phyloP scores from a whole-genome alignment of 1,284 basidiomycete species.

The Tetrapyrgos nigripes region DNA sequence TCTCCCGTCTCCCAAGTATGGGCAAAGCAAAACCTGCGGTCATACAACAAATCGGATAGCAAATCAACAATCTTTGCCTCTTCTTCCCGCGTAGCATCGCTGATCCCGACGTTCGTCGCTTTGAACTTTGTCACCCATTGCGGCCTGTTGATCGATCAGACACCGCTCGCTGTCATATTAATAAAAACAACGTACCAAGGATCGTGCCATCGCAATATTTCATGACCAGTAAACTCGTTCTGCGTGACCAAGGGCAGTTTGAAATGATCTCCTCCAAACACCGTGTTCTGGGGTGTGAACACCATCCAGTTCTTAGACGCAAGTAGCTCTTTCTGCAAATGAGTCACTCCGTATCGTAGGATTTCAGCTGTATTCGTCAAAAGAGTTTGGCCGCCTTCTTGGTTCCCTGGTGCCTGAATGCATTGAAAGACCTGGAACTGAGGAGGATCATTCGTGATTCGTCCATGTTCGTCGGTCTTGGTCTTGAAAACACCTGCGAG shows the following conservation, averaged over 20 bases:
- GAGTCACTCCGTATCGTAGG: not conserved
- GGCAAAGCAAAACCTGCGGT: not conserved
- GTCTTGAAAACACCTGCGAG: not conserved
- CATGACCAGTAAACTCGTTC: not conserved
- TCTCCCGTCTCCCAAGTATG: not conserved
- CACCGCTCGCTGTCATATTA: not conserved
- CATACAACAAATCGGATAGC: not conserved
- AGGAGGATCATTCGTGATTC: not conserved
- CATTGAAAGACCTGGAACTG: slow-evolving; percentile 2
- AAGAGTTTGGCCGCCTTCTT: not conserved
- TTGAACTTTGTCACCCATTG: slow-evolving; percentile 1
- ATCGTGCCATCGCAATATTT: slow-evolving; percentile 2
- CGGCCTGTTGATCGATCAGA: not conserved
- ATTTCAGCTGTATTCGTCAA: not conserved
- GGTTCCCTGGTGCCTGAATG: not conserved
- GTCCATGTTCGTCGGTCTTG: not conserved
- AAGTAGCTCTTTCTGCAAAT: not conserved
- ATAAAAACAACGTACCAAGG: not conserved
- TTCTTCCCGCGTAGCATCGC: not conserved
- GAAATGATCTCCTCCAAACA: not conserved
- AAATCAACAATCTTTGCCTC: not conserved
- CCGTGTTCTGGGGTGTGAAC: not conserved
- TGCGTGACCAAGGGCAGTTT: not conserved
- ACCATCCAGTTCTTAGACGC: not conserved
- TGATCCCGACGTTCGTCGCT: not conserved